Conservation (phyloP, 129 eudicot genomes). For the Flaveria brownii region DNA sequence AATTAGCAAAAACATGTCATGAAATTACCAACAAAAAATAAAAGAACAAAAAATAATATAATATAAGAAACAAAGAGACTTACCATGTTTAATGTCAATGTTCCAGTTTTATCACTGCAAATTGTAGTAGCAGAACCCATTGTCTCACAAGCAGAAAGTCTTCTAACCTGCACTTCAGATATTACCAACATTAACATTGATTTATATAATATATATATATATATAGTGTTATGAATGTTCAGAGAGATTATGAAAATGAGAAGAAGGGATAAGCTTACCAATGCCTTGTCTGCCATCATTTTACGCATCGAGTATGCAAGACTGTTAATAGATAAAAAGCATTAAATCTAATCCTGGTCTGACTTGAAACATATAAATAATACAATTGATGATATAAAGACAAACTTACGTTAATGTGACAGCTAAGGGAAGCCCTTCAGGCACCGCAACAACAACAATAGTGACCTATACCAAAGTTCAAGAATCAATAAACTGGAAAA, state of each 20-base stretch:
- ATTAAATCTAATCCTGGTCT: background rate
- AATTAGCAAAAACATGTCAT: background rate
- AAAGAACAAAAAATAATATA: background rate
- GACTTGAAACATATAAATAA: slow-evolving; percentile 8
- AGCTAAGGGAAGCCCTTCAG: slow-evolving; percentile 99
- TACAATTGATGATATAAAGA: slow-evolving; percentile 7
- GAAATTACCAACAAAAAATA: background rate
- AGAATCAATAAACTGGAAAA: slow-evolving; percentile 25
- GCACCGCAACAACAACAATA: slow-evolving; percentile 98
- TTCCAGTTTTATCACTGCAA: slow-evolving; percentile 99
- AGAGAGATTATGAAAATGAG: background rate
- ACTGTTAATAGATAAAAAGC: slow-evolving; percentile 37
- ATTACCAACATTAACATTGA: slow-evolving; percentile 6
- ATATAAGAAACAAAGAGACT: slow-evolving; percentile 24
- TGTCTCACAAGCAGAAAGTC: slow-evolving; percentile 99
- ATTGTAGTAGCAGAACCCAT: slow-evolving; percentile 99
- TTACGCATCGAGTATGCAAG: slow-evolving; percentile 99
- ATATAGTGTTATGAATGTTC: background rate
- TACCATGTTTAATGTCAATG: slow-evolving; percentile 86
- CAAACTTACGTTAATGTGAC: slow-evolving; percentile 88
- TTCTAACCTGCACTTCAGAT: slow-evolving; percentile 68
- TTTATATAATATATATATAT: background rate
- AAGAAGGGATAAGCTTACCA: slow-evolving; percentile 48
- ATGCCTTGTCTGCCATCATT: slow-evolving; percentile 99
- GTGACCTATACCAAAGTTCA: slow-evolving; percentile 57